phyloP scores from a whole-genome alignment of 2,329 filamentous ascomycete genomes.

The Trematosphaeria pertusa region DNA sequence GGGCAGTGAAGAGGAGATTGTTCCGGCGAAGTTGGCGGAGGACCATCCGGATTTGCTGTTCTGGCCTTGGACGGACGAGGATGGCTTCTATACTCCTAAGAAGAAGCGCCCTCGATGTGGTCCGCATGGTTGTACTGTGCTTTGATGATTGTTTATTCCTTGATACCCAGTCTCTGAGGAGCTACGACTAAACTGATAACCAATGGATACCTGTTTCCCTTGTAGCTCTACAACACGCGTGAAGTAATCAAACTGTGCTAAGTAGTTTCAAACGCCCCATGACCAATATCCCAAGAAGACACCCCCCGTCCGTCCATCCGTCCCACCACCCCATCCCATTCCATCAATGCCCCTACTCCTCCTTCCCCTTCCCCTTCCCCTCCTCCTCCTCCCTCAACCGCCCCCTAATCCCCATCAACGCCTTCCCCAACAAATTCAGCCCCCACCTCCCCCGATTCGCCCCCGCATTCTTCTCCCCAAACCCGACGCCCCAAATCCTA shows the following conservation, averaged over 20 bases:
- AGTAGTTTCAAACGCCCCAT: too few species aligned
- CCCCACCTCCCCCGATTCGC: slow-evolving; percentile 63
- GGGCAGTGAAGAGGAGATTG: slow-evolving; percentile 9
- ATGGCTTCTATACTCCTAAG: background rate
- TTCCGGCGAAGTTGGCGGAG: slow-evolving; percentile 21
- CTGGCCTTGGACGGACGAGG: background rate
- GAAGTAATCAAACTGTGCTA: too few species aligned
- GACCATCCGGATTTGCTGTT: slow-evolving; percentile 11
- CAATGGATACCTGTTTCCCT: too few species aligned
- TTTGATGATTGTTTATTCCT: too few species aligned
- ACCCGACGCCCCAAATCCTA: slow-evolving; percentile 72
- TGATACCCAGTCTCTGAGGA: too few species aligned
- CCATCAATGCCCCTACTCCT: background rate
- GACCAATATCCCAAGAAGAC: too few species aligned
- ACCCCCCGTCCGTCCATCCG: too few species aligned
- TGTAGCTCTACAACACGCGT: too few species aligned
- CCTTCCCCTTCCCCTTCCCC: slow-evolving; percentile 3
- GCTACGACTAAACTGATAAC: too few species aligned
- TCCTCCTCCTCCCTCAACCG: slow-evolving; percentile 55
- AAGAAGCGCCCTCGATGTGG: too few species aligned
- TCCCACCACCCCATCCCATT: too few species aligned
- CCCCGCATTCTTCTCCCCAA: slow-evolving; percentile 58
- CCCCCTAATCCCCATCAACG: slow-evolving; percentile 65
- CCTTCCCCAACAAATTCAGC: slow-evolving; percentile 69
- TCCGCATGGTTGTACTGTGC: too few species aligned